Conservation (phyloP, 108 stramenopile genomes). For the Nitzschia inconspicua region DNA sequence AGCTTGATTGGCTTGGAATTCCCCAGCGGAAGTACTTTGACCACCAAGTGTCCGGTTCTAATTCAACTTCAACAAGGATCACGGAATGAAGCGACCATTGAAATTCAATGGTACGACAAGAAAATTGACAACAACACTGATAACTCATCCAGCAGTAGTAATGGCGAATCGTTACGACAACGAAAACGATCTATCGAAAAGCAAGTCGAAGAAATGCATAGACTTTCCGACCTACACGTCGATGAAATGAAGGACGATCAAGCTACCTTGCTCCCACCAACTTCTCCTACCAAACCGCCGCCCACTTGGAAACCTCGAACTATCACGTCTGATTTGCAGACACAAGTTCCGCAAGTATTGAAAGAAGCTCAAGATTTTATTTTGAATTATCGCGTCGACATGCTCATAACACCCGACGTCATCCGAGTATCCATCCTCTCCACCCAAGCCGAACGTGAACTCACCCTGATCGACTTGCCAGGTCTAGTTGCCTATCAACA, state of each 20-base stretch:
- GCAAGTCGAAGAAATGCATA: constrained; percentile 12
- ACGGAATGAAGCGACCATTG: constrained; percentile 15
- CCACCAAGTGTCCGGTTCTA: constrained; percentile 48
- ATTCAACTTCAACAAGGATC: constrained; percentile 11
- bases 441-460: constrained; percentile 36
- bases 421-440: constrained; percentile 41
- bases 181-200: constrained; percentile 28
- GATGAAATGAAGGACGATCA: background rate
- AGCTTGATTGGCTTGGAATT: constrained; percentile 47
- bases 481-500: constrained; percentile 76
- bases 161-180: background rate
- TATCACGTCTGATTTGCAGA: background rate
- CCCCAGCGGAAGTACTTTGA: constrained; percentile 48
- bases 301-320: constrained; percentile 12
- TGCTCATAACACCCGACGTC: constrained; percentile 41
- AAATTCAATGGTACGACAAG: constrained; percentile 37
- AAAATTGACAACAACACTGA: background rate
- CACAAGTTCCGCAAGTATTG: constrained; percentile 28
- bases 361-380: constrained; percentile 49
- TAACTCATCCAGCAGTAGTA: background rate
- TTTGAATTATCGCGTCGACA: constrained; percentile 30
- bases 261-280: background rate
- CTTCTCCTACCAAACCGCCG: constrained; percentile 3
- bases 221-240: background rate
- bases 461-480: constrained; percentile 89